A percentile compares a stretch with the other conserved stretches of the same genome.
These are phyloP conservation scores for Bipolaris zeicola DNA, from an alignment of 2,329 filamentous ascomycete genomes.

Conservation along the genomic window DNA sequence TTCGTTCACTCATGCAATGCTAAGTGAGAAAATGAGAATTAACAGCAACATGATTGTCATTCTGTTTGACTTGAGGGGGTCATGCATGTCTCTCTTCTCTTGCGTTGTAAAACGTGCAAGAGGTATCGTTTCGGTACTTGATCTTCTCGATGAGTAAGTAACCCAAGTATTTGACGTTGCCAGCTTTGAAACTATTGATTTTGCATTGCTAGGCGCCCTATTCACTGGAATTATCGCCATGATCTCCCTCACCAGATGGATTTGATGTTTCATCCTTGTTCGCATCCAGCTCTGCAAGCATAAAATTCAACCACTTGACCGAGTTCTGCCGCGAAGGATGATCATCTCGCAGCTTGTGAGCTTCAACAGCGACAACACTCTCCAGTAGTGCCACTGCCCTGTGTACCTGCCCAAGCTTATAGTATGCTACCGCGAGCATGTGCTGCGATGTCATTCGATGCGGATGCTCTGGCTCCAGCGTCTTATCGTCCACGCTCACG, in stretches of 20 bases:
- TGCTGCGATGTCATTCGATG: neutral
- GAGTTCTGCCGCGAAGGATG: neutral
- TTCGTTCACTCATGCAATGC: too few relatives aligned
- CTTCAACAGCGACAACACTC: neutral
- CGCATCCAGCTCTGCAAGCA: neutral
- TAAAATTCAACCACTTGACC: neutral
- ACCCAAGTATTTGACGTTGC: too few relatives aligned
- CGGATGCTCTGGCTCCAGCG: neutral
- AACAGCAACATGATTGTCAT: too few relatives aligned
- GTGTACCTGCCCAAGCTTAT: neutral
- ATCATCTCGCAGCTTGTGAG: neutral
- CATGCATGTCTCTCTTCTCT: too few relatives aligned
- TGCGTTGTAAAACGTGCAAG: too few relatives aligned
- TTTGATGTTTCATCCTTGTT: neutral
- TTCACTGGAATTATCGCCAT: neutral
- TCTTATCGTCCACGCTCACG: neutral
- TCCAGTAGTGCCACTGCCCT: neutral
- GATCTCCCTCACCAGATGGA: too few relatives aligned
- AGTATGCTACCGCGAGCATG: neutral
- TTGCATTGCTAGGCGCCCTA: neutral
- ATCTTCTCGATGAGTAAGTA: too few relatives aligned
- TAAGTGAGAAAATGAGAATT: too few relatives aligned
- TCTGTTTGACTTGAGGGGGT: too few relatives aligned
- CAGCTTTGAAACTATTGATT: too few relatives aligned
- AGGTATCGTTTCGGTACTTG: too few relatives aligned